Percentiles rank a stretch among this genome's conserved stretches.
Conservation (phyloP, 169 alveolate genomes). For the Cryptosporidium parvum region DNA sequence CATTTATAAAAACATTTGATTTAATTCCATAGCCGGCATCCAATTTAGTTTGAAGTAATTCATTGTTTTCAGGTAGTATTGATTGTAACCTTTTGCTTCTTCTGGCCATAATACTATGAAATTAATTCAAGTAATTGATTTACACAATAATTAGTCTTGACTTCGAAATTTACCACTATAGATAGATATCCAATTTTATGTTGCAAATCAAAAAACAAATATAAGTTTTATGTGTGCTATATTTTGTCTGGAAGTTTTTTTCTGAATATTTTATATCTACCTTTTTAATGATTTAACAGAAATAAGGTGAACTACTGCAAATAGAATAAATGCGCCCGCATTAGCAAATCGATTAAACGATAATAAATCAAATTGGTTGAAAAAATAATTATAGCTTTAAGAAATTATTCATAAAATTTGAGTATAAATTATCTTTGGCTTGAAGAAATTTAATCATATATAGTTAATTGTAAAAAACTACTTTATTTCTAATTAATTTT, state of each 20-base stretch:
- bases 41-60: constrained; percentile 19
- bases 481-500: constrained; percentile 23
- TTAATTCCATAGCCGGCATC: constrained; percentile 36
- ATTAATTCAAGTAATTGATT: neutral
- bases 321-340: constrained; percentile 11
- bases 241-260: neutral
- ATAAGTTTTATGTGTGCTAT: neutral
- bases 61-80: neutral
- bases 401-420: neutral
- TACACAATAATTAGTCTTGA: neutral
- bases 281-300: neutral
- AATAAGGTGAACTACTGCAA: constrained; percentile 3
- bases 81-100: constrained; percentile 6
- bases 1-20: constrained; percentile 16
- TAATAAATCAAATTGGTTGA: neutral
- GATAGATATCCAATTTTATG: neutral
- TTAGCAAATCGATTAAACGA: constrained; percentile 13
- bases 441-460: neutral
- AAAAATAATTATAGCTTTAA: neutral
- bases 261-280: constrained; percentile 1
- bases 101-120: constrained; percentile 20
- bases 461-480: neutral
- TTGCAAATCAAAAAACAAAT: neutral
- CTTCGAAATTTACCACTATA: neutral
- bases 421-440: neutral